Evolutionary conservation across 345 rosid species (phyloP).

Genomic region (Nasturtium officinale): DNA sequence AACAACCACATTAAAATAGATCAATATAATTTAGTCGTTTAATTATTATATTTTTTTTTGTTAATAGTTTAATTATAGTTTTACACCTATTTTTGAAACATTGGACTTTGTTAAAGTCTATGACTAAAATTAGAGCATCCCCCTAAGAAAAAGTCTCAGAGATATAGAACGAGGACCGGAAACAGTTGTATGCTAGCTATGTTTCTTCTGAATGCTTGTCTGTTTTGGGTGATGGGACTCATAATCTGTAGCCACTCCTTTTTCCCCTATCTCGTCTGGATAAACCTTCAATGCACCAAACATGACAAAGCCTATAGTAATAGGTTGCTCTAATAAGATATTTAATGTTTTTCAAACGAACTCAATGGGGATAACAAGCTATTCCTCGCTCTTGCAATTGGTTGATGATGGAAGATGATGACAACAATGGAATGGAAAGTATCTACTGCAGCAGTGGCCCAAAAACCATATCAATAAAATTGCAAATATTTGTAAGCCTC

Average conservation of each 20-base stretch:
- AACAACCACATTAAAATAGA: background rate
- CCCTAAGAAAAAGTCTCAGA: background rate
- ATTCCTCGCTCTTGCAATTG: no score
- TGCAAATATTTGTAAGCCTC: no score
- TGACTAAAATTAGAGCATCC: constrained; percentile 16
- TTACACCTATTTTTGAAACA: background rate
- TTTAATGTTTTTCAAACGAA: background rate
- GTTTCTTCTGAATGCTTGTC: background rate
- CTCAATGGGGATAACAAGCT: background rate
- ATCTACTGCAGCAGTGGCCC: background rate
- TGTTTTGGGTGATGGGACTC: constrained; percentile 7
- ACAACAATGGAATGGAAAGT: background rate
- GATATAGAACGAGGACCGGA: constrained; percentile 25
- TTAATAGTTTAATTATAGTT: no score
- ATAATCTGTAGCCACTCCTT: background rate
- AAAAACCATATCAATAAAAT: background rate
- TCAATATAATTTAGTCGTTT: background rate
- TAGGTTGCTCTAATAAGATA: background rate
- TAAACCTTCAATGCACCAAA: background rate
- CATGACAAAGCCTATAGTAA: background rate
- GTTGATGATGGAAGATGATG: background rate
- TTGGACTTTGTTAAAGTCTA: constrained; percentile 10
- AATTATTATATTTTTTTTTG: no score
- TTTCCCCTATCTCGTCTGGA: background rate
- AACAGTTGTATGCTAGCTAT: background rate